Conservation (phyloP, 2,329 filamentous ascomycete species). For the Anthostomella pinea region DNA sequence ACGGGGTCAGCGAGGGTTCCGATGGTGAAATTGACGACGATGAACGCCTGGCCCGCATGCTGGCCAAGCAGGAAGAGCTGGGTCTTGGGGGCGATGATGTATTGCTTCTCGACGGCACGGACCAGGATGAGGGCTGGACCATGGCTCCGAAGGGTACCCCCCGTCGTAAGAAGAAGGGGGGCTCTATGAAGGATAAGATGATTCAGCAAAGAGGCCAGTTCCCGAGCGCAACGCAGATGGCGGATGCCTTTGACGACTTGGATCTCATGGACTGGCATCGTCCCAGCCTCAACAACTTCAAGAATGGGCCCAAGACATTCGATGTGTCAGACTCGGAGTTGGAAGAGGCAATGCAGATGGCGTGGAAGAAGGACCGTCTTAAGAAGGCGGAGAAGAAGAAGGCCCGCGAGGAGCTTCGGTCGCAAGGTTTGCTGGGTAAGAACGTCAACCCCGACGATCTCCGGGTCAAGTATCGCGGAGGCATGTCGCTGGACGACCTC, state of each 20-base stretch:
- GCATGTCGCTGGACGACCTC: slow-evolving; percentile 69
- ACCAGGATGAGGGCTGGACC: slow-evolving; percentile 34
- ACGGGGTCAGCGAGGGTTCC: slow-evolving; percentile 31
- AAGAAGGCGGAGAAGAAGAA: slow-evolving; percentile 70
- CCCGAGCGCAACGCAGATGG: slow-evolving; percentile 40
- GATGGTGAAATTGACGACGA: slow-evolving; percentile 46
- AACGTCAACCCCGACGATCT: slow-evolving; percentile 56
- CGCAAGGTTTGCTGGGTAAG: slow-evolving; percentile 63
- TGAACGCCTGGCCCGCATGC: slow-evolving; percentile 58
- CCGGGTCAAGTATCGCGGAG: slow-evolving; percentile 67
- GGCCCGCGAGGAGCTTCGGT: slow-evolving; percentile 66
- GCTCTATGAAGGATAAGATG: slow-evolving; percentile 22
- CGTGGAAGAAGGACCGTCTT: slow-evolving; percentile 65
- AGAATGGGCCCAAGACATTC: slow-evolving; percentile 60
- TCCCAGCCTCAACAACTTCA: slow-evolving; percentile 60
- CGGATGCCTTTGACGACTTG: slow-evolving; percentile 62
- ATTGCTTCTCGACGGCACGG: slow-evolving; percentile 52
- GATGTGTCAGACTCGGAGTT: slow-evolving; percentile 66
- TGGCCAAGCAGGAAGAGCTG: slow-evolving; percentile 61
- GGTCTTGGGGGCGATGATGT: slow-evolving; percentile 59
- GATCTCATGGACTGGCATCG: slow-evolving; percentile 83
- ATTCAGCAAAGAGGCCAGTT: slow-evolving; percentile 32
- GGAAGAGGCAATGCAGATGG: slow-evolving; percentile 53
- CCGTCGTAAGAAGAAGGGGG: slow-evolving; percentile 28
- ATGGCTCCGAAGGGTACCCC: slow-evolving; percentile 20